These are phyloP conservation scores for Irpex sp. DNA, from an alignment of 1,284 basidiomycete genomes.

Conservation along the genomic window DNA sequence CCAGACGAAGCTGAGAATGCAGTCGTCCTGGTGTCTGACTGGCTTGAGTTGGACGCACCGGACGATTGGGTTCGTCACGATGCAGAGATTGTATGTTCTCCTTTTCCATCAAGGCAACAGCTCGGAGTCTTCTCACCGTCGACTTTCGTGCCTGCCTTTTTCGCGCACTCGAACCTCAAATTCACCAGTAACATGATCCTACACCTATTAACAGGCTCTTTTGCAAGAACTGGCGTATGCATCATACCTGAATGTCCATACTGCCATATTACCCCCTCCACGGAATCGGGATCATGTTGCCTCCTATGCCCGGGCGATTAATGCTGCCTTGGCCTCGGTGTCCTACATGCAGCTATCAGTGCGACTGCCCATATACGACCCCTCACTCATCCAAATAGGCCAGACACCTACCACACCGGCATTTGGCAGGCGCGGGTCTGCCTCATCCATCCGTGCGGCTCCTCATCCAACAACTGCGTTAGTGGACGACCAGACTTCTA, in stretches of 20 bases:
- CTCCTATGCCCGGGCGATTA: slow-evolving; percentile 90
- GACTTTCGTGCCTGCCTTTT: background rate
- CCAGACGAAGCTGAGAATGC: slow-evolving; percentile 84
- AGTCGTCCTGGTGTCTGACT: slow-evolving; percentile 80
- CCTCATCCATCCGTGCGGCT: background rate
- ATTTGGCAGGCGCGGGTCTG: background rate
- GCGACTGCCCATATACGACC: slow-evolving; percentile 80
- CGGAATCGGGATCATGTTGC: slow-evolving; percentile 80
- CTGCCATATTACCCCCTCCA: slow-evolving; percentile 87
- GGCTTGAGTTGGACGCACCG: slow-evolving; percentile 91
- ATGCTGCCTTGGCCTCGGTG: slow-evolving; percentile 65
- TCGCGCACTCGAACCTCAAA: background rate
- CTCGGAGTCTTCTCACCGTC: background rate
- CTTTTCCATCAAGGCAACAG: background rate
- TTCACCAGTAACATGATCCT: background rate
- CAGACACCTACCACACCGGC: slow-evolving; percentile 25
- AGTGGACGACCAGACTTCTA: slow-evolving; percentile 46
- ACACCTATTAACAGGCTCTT: slow-evolving; percentile 58
- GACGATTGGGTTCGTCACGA: slow-evolving; percentile 96
- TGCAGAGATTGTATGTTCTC: slow-evolving; percentile 77
- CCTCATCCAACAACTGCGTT: slow-evolving; percentile 3
- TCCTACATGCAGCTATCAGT: slow-evolving; percentile 77
- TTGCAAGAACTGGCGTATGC: slow-evolving; percentile 93
- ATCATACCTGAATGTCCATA: slow-evolving; percentile 83
- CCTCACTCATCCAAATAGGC: slow-evolving; percentile 43